phyloP scores from a whole-genome alignment of 768 basidiomycete species.

The Serendipita vermifera region DNA sequence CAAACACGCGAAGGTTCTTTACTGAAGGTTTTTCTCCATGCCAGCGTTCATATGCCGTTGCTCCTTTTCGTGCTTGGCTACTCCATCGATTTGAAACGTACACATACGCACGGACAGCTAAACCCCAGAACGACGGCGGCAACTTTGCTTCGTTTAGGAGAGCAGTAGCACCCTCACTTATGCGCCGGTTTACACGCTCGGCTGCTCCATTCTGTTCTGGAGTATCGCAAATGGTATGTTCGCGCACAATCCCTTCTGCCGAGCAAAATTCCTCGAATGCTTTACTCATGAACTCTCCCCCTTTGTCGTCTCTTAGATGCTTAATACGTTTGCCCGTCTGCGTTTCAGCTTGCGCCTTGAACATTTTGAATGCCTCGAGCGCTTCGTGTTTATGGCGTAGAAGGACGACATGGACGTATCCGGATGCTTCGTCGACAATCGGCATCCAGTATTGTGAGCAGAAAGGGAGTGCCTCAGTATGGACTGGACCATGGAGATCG shows the following conservation, averaged over 20 bases:
- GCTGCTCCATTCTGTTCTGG: background rate
- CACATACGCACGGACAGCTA: background rate
- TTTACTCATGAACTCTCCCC: background rate
- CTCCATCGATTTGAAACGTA: background rate
- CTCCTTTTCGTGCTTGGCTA: background rate
- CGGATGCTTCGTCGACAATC: background rate
- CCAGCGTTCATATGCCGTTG: background rate
- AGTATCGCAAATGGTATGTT: background rate
- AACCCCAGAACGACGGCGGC: background rate
- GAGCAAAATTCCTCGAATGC: background rate
- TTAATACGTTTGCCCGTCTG: background rate
- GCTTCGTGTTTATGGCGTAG: background rate
- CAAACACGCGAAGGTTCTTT: conserved; percentile 15
- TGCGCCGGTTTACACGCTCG: background rate
- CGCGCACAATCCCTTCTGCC: background rate
- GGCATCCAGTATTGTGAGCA: conserved; percentile 1
- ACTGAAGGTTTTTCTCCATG: background rate
- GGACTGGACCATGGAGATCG: background rate
- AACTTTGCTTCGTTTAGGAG: background rate
- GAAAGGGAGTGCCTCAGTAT: background rate
- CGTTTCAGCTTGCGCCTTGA: background rate
- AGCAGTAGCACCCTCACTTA: background rate
- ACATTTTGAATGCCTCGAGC: background rate
- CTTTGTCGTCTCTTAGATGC: conserved; percentile 1
- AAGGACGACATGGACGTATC: background rate